Percentiles rank a stretch among this genome's conserved stretches.
These are phyloP conservation scores for Aspergillus novofumigatus DNA, from an alignment of 2,329 filamentous ascomycete species.

Conservation along the genomic window DNA sequence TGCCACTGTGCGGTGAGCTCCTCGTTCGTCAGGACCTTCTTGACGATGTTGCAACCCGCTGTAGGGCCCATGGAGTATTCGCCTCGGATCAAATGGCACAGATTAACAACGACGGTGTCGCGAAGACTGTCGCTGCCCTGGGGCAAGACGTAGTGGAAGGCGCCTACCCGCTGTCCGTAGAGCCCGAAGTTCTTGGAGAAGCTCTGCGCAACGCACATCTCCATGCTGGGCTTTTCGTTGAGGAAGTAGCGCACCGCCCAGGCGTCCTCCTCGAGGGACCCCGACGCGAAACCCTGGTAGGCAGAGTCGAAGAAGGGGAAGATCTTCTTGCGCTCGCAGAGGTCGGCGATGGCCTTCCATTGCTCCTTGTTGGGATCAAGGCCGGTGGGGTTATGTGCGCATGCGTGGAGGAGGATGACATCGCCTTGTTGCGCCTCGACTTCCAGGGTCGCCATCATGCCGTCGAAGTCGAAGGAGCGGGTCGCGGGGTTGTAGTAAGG, in stretches of 20 bases:
- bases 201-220: slow-evolving; percentile 55
- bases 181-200: slow-evolving; percentile 69
- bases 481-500: slow-evolving; percentile 78
- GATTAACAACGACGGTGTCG: slow-evolving; percentile 33
- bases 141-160: slow-evolving; percentile 64
- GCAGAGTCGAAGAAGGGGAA: slow-evolving; percentile 98
- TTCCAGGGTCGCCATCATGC: slow-evolving; percentile 77
- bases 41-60: slow-evolving; percentile 82
- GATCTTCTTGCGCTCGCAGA: slow-evolving; percentile 75
- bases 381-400: slow-evolving; percentile 96
- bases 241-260: slow-evolving; percentile 89
- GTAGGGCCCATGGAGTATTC: slow-evolving; percentile 59
- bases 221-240: slow-evolving; percentile 69
- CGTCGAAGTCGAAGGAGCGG: slow-evolving; percentile 41
- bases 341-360: slow-evolving; percentile 79
- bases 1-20: slow-evolving; percentile 84
- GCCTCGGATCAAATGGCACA: slow-evolving; percentile 38
- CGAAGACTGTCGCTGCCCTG: slow-evolving; percentile 25
- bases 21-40: slow-evolving; percentile 72
- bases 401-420: slow-evolving; percentile 86
- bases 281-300: slow-evolving; percentile 96
- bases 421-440: slow-evolving; percentile 76
- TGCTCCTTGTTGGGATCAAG: slow-evolving; percentile 89
- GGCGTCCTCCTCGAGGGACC: slow-evolving; percentile 77
- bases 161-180: slow-evolving; percentile 91